Evolutionary conservation across 2,329 filamentous ascomycete species (phyloP), one percentile per base, ranked within the genome.

Genomic region (Clonostachys rosea): DNA sequence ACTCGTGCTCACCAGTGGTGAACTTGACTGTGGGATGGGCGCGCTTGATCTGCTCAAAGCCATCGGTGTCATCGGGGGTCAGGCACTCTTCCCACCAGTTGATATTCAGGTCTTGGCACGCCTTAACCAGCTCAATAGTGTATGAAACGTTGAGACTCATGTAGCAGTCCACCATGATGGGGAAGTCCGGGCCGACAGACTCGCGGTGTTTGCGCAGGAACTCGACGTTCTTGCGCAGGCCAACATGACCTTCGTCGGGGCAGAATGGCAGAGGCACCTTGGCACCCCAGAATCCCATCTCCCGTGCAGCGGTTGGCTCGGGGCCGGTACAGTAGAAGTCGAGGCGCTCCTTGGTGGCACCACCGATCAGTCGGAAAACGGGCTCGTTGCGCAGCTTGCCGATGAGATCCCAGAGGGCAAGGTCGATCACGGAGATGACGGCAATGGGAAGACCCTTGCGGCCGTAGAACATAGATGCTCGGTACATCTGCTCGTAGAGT

Each of bases 81-180:
- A 96, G 73, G 54, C 90, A 95, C 73, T 96, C 91, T 72, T 96
- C 91, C 90, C 90, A 96, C 91, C 91, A 96, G 73, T 96, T 91
- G 64, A 96, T 91, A 66, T 92, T 80, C 55, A 96, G 79, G 56
- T 91, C 84, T 57, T 89, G 81, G 62, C 86, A 90, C 45, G 85
- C 86, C 69, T 91, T 88, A 50, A 88, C 91, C 20, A 96, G 77
- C 67, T 96, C 87, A 56, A 96, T 95, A 5, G 89, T 95, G 71
- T 96, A 96, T 2, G 88, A 74, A 24, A 96, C 91, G 59, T 91
- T 96, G 60, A 96, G 74, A 56, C 87, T 91, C 91, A 96, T 96
- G 71, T 95, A 96, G 76, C 91, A 96, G 71, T 96, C 91, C 6
- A 96, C 91, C 76, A 95, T 91, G 55, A 96, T 78, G 42, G 91